Base-by-base conservation (phyloP, 345 rosid genomes). In the Microthlaspi erraticum region DNA sequence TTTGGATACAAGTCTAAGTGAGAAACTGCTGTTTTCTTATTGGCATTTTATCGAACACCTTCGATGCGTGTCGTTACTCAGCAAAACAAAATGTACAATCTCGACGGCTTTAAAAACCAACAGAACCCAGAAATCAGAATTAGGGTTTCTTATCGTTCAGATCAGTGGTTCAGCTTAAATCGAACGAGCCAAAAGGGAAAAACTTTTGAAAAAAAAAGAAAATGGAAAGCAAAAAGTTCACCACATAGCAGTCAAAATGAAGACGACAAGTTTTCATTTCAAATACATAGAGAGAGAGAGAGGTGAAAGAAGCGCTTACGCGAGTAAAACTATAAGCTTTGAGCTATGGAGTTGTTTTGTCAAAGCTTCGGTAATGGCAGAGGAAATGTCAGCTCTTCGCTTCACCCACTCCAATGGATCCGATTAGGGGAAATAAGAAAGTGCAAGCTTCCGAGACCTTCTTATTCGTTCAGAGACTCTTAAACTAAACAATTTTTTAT, bases 41-140 rank as follows among this genome's bases (percentile, higher is more conserved):
- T 18, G 70, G 66, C 70, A 75, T 75, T 75, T 54, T 39, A 54
- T 68, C 79, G 65, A 75, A 75, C 74, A 75, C 54, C 20, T 75
- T 54, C 23, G 0, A 53, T 1, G 59, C 74, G 2, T 61, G 31
- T 45, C 16, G 26, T 9, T 41, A 20, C 16, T 33, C 16, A 5
- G 6, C 5, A 52, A 44, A 43, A 10, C 2, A 26, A 5, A 5
- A 37, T 14, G 5, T 49, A 66, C 13, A 67, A 41, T 8, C 12
- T 26, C 29, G 6, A 45, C 34, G 57, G 31, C 18, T 23, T 34
- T 23, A 20, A 44, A 43, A 60, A 37, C 23, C 60, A 52, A 6
- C 23, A 58, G 7, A 23, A 58, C 38, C 51, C 72, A 59, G 54
- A 34, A 66, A 51, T 8, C 42, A 74, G 0, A 68, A 34, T 20